phyloP scores from a whole-genome alignment of 163 green algal species.

The Scenedesmus sp. region DNA sequence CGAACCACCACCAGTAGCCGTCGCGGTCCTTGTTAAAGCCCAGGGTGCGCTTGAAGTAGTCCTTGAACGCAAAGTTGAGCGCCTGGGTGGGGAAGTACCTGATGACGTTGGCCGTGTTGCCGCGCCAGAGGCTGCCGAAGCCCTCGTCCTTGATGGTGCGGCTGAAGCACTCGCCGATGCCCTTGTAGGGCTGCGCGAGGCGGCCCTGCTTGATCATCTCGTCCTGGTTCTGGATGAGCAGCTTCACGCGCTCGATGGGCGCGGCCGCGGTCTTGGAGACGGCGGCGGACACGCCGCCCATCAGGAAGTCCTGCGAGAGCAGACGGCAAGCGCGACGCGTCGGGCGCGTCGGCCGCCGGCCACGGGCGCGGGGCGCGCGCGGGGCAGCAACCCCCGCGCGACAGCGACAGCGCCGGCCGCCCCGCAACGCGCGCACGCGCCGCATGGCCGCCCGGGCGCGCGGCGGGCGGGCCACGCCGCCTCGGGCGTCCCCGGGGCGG shows the following conservation, averaged over 20 bases:
- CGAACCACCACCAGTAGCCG: conserved; percentile 97
- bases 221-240: conserved; percentile 92
- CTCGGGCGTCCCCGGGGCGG: too few species aligned
- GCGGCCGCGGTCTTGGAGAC: conserved; percentile 97
- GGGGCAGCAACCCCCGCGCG: background rate
- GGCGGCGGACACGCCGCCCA: conserved; percentile 66
- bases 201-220: conserved; percentile 78
- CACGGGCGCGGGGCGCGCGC: background rate
- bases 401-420: background rate
- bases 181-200: conserved; percentile 82
- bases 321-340: background rate
- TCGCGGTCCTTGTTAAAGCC: conserved; percentile 93
- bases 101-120: conserved; percentile 99
- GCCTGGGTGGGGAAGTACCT: conserved; percentile 90
- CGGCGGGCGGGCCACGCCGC: background rate
- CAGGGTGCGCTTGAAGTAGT: conserved; percentile 99
- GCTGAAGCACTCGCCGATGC: conserved; percentile 97
- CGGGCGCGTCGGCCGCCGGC: background rate
- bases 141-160: conserved; percentile 91
- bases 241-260: conserved; percentile 99
- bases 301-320: conserved; percentile 62
- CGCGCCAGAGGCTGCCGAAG: conserved; percentile 95
- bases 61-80: conserved; percentile 99
- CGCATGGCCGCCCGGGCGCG: background rate
- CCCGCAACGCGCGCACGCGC: background rate